These are phyloP conservation scores for Dendrobium catenatum DNA, from an alignment of 106 monocot genomes.

Conservation along the genomic window DNA sequence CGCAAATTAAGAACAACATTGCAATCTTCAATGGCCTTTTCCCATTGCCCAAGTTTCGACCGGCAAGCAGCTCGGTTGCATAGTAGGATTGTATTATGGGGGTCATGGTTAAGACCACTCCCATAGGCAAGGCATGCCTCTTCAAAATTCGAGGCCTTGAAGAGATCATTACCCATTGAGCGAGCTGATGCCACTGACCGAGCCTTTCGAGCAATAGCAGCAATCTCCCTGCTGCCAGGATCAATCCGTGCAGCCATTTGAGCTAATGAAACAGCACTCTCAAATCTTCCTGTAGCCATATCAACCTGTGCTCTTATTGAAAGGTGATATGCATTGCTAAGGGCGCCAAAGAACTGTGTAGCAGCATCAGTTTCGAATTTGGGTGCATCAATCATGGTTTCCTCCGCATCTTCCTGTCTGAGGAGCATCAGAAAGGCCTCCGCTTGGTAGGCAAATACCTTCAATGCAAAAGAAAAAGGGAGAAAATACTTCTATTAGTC, in stretches of 20 bases:
- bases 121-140: slow-evolving; percentile 65
- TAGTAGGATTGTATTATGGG: slow-evolving; percentile 57
- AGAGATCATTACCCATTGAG: slow-evolving; percentile 56
- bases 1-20: slow-evolving; percentile 36
- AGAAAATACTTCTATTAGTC: background rate
- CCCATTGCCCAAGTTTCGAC: slow-evolving; percentile 41
- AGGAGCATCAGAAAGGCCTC: slow-evolving; percentile 73
- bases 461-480: background rate
- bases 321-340: slow-evolving; percentile 39
- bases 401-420: slow-evolving; percentile 68
- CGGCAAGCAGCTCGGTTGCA: slow-evolving; percentile 73
- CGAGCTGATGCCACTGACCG: slow-evolving; percentile 28
- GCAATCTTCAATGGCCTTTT: slow-evolving; percentile 72
- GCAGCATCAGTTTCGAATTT: slow-evolving; percentile 46
- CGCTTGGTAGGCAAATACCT: slow-evolving; percentile 71
- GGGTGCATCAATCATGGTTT: slow-evolving; percentile 25
- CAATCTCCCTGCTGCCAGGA: slow-evolving; percentile 39
- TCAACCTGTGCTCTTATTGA: slow-evolving; percentile 60
- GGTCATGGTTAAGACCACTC: slow-evolving; percentile 54
- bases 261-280: slow-evolving; percentile 47
- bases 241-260: slow-evolving; percentile 49
- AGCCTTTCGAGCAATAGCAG: slow-evolving; percentile 21
- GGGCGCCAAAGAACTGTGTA: slow-evolving; percentile 46
- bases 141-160: slow-evolving; percentile 46
- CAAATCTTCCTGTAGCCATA: slow-evolving; percentile 73